phyloP scores from a whole-genome alignment of 345 rosid species.

The Ailanthus altissimus region DNA sequence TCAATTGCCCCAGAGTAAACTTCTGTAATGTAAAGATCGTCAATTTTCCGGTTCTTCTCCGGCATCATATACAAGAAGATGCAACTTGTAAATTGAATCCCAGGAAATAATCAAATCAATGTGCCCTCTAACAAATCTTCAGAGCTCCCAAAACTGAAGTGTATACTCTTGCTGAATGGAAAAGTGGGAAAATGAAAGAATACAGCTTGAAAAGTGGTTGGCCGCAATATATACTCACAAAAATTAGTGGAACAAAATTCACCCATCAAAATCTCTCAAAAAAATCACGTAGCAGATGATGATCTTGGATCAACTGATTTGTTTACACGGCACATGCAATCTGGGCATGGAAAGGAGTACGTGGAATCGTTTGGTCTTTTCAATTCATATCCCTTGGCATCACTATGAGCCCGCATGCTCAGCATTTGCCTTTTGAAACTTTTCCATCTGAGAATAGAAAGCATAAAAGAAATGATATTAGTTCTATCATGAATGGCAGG shows the following conservation, averaged over 20 bases:
- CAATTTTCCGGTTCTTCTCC: slow-evolving; percentile 14
- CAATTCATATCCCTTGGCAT: slow-evolving; percentile 88
- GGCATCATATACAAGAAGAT: slow-evolving; percentile 39
- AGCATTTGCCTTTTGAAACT: slow-evolving; percentile 88
- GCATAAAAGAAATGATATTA: neutral
- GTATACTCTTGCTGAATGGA: slow-evolving; percentile 35
- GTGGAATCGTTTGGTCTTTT: slow-evolving; percentile 86
- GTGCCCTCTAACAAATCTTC: slow-evolving; percentile 36
- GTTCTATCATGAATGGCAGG: neutral
- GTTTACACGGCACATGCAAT: slow-evolving; percentile 89
- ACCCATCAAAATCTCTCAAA: slow-evolving; percentile 14
- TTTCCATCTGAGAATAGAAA: slow-evolving; percentile 66
- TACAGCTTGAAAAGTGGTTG: slow-evolving; percentile 33
- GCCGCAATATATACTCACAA: slow-evolving; percentile 33
- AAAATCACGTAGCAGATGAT: slow-evolving; percentile 30
- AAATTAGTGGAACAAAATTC: slow-evolving; percentile 28
- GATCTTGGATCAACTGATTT: slow-evolving; percentile 34
- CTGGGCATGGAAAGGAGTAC: slow-evolving; percentile 93
- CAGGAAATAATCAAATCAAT: slow-evolving; percentile 28
- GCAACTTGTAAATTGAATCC: slow-evolving; percentile 31
- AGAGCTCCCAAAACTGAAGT: slow-evolving; percentile 33
- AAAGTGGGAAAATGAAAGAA: slow-evolving; percentile 51
- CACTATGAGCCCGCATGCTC: slow-evolving; percentile 89
- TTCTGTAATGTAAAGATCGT: slow-evolving; percentile 23
- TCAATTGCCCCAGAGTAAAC: slow-evolving; percentile 24